These are phyloP conservation scores for Nymphaea thermarum DNA, from an alignment of 164 flowering plant species.

Conservation along the genomic window DNA sequence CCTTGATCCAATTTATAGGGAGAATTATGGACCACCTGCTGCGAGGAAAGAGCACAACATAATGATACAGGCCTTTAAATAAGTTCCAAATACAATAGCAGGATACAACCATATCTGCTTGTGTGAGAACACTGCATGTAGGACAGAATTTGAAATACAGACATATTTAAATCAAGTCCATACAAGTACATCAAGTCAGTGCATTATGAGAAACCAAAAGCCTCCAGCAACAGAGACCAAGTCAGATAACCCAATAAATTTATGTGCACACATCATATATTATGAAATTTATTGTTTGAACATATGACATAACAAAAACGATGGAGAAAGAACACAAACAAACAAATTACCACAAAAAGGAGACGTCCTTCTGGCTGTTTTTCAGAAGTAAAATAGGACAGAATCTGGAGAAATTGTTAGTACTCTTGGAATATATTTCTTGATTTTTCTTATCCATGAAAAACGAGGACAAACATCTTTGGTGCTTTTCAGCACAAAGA, in stretches of 20 bases:
- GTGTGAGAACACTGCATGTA: too few species aligned
- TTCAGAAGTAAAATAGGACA: conserved; percentile 73
- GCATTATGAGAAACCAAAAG: too few species aligned
- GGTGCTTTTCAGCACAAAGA: conserved; percentile 49
- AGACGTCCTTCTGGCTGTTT: conserved; percentile 11
- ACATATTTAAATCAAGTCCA: too few species aligned
- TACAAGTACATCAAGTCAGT: too few species aligned
- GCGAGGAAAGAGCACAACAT: background rate
- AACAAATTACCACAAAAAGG: too few species aligned
- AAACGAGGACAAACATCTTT: conserved; percentile 31
- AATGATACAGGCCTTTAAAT: background rate
- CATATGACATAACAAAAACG: background rate
- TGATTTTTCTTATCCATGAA: conserved; percentile 23
- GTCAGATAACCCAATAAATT: too few species aligned
- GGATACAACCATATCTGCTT: too few species aligned
- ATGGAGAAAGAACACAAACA: too few species aligned
- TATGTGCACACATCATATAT: background rate
- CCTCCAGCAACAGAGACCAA: too few species aligned
- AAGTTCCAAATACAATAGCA: too few species aligned
- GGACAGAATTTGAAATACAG: too few species aligned
- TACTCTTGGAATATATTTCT: conserved; percentile 9
- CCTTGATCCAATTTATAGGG: conserved; percentile 76
- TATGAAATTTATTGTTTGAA: background rate
- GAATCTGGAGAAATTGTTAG: conserved; percentile 22
- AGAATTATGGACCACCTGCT: conserved; percentile 80